Conservation (phyloP, 2,329 filamentous ascomycete genomes). For the Microsporum audouinii region DNA sequence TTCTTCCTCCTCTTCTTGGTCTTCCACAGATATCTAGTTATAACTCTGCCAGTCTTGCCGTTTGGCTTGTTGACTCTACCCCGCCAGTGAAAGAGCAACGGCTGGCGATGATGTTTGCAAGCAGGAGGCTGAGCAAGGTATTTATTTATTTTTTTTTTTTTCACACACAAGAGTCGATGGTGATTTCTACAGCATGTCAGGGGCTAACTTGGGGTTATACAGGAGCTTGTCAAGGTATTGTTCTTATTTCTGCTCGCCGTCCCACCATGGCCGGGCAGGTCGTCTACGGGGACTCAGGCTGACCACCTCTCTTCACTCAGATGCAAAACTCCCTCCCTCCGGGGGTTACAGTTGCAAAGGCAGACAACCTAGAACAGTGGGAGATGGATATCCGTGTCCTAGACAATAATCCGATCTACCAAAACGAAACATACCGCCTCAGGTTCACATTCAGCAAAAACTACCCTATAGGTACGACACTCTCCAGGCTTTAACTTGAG, state of each 20-base stretch:
- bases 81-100: neutral
- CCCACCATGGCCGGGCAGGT: neutral
- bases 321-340: constrained; percentile 49
- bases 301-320: constrained; percentile 23
- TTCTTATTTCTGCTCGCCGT: neutral
- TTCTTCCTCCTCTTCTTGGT: neutral
- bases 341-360: constrained; percentile 65
- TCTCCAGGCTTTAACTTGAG: no score
- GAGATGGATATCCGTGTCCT: constrained; percentile 82
- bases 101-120: constrained; percentile 37
- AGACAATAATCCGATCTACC: constrained; percentile 81
- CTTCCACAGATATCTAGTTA: neutral
- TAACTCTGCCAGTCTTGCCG: neutral
- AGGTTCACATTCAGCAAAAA: constrained; percentile 73
- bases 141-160: neutral
- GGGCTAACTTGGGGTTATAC: constrained; percentile 17
- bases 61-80: neutral
- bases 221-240: constrained; percentile 47
- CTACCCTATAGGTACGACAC: constrained; percentile 72
- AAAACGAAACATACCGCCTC: constrained; percentile 65
- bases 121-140: constrained; percentile 39
- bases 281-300: neutral
- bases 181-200: neutral
- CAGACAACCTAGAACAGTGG: constrained; percentile 82
- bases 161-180: neutral